These are phyloP conservation scores for Globisporangium irregulare DNA, from an alignment of 352 stramenopile species.

Conservation along the genomic window DNA sequence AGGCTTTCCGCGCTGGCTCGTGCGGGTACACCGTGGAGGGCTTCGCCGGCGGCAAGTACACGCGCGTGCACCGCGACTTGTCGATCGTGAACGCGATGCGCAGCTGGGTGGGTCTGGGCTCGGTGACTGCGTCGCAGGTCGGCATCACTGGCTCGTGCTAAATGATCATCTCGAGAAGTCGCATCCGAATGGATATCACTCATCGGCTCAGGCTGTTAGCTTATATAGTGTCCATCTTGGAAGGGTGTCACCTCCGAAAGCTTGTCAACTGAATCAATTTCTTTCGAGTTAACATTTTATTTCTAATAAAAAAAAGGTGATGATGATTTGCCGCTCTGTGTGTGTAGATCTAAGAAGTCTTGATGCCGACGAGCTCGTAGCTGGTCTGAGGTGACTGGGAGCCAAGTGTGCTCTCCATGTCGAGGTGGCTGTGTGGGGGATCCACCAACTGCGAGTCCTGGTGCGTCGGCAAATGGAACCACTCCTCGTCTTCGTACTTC, in stretches of 20 bases:
- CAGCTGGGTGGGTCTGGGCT: conserved; percentile 35
- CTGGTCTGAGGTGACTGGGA: conserved; percentile 11
- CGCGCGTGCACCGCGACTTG: conserved; percentile 62
- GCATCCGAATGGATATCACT: conserved; percentile 33
- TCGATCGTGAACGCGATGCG: conserved; percentile 66
- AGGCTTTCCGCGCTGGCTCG: not conserved
- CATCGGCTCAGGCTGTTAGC: conserved; percentile 23
- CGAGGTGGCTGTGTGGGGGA: not conserved
- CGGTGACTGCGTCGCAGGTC: conserved; percentile 26
- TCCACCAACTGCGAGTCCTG: not conserved
- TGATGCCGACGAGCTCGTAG: conserved; percentile 12
- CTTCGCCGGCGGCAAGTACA: conserved; percentile 55
- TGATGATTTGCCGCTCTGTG: not conserved
- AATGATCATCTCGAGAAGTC: not conserved
- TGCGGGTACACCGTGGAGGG: conserved; percentile 46
- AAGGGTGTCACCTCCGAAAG: not conserved
- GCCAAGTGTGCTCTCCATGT: not conserved
- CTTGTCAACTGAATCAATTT: not conserved
- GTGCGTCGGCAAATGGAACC: conserved; percentile 45
- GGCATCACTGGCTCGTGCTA: conserved; percentile 38
- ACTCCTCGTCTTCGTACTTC: conserved; percentile 69
- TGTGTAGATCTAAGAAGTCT: not conserved
- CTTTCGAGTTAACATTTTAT: conserved; percentile 3
- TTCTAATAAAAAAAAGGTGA: not conserved
- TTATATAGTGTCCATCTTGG: conserved; percentile 3